A percentile compares a stretch with the other conserved stretches of the same genome.
Evolutionary conservation across 2,329 filamentous ascomycete genomes (phyloP).

Genomic region (Aspergillus sp.): DNA sequence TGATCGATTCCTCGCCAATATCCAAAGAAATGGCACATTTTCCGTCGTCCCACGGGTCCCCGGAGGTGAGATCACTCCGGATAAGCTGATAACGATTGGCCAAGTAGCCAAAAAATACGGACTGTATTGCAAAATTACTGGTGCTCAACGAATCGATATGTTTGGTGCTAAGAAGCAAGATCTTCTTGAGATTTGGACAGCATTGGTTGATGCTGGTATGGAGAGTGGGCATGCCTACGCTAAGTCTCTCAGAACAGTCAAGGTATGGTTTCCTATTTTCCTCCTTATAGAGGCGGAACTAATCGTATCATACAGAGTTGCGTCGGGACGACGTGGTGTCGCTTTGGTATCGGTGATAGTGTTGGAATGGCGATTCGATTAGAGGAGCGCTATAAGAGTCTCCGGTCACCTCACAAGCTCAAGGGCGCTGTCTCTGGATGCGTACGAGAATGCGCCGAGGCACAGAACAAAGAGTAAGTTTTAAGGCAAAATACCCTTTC

Average conservation of each 20-base stretch:
- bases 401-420: slow-evolving; percentile 81
- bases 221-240: slow-evolving; percentile 88
- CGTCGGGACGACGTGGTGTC: slow-evolving; percentile 84
- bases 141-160: slow-evolving; percentile 85
- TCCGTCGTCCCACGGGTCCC: slow-evolving; percentile 77
- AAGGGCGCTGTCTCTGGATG: slow-evolving; percentile 87
- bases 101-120: slow-evolving; percentile 75
- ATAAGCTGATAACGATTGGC: slow-evolving; percentile 75
- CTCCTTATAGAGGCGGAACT: not conserved
- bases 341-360: slow-evolving; percentile 80
- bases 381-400: slow-evolving; percentile 86
- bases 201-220: slow-evolving; percentile 74
- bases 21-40: slow-evolving; percentile 85
- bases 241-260: slow-evolving; percentile 80
- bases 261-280: slow-evolving; percentile 32
- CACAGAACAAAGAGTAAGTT: slow-evolving; percentile 78
- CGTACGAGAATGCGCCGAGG: slow-evolving; percentile 86
- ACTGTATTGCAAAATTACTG: slow-evolving; percentile 86
- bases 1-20: slow-evolving; percentile 78
- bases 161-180: slow-evolving; percentile 87
- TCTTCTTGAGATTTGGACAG: slow-evolving; percentile 70
- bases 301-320: slow-evolving; percentile 50
- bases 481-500: not conserved
- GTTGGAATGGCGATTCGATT: slow-evolving; percentile 83
- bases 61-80: slow-evolving; percentile 78